Percentiles rank a stretch among this genome's conserved stretches.
Evolutionary conservation across 2,329 filamentous ascomycete genomes (phyloP).

Genomic region (Cercospora sp.): DNA sequence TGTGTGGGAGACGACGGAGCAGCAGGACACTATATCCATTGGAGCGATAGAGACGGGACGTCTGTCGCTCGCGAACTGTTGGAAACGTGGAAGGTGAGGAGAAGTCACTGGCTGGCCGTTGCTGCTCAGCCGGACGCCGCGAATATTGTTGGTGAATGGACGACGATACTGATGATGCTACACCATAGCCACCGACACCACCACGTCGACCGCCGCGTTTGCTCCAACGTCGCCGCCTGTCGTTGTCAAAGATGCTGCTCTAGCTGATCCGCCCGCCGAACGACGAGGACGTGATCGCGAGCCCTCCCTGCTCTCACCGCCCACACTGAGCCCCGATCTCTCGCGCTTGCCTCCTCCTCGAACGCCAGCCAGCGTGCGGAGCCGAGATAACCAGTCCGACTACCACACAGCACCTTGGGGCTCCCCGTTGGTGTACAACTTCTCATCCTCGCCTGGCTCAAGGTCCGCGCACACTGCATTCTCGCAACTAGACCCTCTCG

Average conservation of each 20-base stretch:
- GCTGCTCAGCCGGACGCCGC: background rate
- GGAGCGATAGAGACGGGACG: slow-evolving; percentile 19
- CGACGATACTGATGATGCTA: slow-evolving; percentile 13
- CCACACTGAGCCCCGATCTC: slow-evolving; percentile 26
- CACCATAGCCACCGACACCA: slow-evolving; percentile 17
- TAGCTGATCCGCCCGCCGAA: slow-evolving; percentile 15
- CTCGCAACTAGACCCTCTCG: slow-evolving; percentile 35
- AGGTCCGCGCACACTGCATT: slow-evolving; percentile 37
- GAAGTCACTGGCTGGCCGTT: background rate
- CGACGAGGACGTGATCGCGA: slow-evolving; percentile 12
- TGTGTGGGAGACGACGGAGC: background rate
- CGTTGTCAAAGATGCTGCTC: slow-evolving; percentile 23
- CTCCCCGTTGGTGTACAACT: slow-evolving; percentile 71
- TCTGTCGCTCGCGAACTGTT: slow-evolving; percentile 17
- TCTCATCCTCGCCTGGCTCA: slow-evolving; percentile 52
- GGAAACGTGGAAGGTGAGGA: slow-evolving; percentile 24
- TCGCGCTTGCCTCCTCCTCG: slow-evolving; percentile 33
- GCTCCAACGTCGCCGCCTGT: slow-evolving; percentile 26
- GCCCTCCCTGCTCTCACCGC: slow-evolving; percentile 10
- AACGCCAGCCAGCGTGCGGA: slow-evolving; percentile 34
- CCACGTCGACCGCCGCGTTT: slow-evolving; percentile 21
- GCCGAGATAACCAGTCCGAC: slow-evolving; percentile 36
- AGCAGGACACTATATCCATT: background rate
- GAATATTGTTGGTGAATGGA: slow-evolving; percentile 3
- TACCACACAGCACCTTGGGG: slow-evolving; percentile 80